A percentile compares a stretch with the other conserved stretches of the same genome.
Evolutionary conservation across 768 basidiomycete species (phyloP).

Genomic region (Pulveroboletus sp.): DNA sequence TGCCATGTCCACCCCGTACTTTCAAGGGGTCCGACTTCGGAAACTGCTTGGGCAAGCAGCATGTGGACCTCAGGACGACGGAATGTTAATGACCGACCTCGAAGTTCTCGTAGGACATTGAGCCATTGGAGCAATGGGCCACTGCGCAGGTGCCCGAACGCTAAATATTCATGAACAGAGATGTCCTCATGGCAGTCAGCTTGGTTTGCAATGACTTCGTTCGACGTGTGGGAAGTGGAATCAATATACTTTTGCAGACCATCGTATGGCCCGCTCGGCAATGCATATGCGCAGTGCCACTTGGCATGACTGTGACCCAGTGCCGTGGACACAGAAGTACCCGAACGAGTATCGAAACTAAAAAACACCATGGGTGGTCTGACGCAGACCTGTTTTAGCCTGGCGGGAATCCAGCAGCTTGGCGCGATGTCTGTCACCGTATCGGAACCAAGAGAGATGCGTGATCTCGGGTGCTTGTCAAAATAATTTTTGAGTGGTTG

Average conservation of each 20-base stretch:
- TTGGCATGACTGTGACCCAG: slow-evolving; percentile 13
- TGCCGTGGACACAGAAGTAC: slow-evolving; percentile 11
- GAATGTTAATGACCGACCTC: too few species aligned
- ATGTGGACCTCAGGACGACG: too few species aligned
- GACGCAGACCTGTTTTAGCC: slow-evolving; percentile 21
- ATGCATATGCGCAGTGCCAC: slow-evolving; percentile 28
- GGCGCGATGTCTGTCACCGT: too few species aligned
- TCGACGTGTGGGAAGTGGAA: slow-evolving; percentile 37
- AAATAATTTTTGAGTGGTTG: too few species aligned
- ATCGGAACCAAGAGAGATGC: too few species aligned
- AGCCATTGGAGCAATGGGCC: too few species aligned
- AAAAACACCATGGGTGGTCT: slow-evolving; percentile 30
- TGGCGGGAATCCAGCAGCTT: too few species aligned
- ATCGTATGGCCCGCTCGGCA: slow-evolving; percentile 33
- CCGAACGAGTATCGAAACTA: slow-evolving; percentile 23
- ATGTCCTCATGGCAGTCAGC: slow-evolving; percentile 39
- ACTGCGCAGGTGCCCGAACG: slow-evolving; percentile 46
- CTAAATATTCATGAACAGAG: slow-evolving; percentile 41
- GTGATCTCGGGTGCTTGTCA: too few species aligned
- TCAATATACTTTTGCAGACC: slow-evolving; percentile 35
- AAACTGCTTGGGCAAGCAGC: too few species aligned
- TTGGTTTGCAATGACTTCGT: slow-evolving; percentile 43
- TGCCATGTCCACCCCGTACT: slow-evolving; percentile 35
- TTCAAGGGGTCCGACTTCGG: too few species aligned
- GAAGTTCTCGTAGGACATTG: too few species aligned